A percentile compares a stretch with the other conserved stretches of the same genome.
Conservation (phyloP, 2,329 filamentous ascomycete species). For the Fusarium mexicanum region DNA sequence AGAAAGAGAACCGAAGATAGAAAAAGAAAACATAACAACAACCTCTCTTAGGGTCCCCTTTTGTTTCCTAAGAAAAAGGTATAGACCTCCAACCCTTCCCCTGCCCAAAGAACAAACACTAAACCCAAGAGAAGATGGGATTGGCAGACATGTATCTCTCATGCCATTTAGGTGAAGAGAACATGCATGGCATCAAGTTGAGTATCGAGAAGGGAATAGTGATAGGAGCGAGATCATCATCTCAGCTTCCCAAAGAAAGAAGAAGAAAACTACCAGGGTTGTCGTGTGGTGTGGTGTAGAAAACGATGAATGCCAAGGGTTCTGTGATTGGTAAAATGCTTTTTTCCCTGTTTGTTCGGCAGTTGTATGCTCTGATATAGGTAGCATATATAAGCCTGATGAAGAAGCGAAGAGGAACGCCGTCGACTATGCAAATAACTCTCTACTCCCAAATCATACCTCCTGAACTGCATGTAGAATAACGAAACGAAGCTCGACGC, state of each 20-base stretch:
- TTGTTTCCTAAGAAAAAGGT: conserved; percentile 27
- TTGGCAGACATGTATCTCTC: conserved; percentile 19
- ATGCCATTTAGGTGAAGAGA: conserved; percentile 11
- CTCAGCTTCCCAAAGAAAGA: neutral
- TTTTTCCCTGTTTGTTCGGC: conserved; percentile 31
- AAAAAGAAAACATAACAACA: conserved; percentile 16
- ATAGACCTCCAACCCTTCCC: conserved; percentile 20
- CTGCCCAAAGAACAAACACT: conserved; percentile 22
- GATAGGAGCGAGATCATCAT: conserved; percentile 6
- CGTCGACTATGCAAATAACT: conserved; percentile 52
- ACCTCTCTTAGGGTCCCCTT: conserved; percentile 29
- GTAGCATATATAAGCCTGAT: conserved; percentile 13
- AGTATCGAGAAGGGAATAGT: conserved; percentile 13
- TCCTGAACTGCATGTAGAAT: conserved; percentile 37
- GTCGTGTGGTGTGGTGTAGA: conserved; percentile 33
- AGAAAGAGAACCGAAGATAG: conserved; percentile 9
- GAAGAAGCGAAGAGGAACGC: conserved; percentile 47
- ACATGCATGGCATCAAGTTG: conserved; percentile 24
- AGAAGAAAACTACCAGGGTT: conserved; percentile 36
- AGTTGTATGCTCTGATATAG: conserved; percentile 1
- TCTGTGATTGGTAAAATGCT: conserved; percentile 25
- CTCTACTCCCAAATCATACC: conserved; percentile 47
- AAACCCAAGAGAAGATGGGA: conserved; percentile 29
- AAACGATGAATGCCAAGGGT: conserved; percentile 27
- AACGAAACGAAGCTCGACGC: conserved; percentile 29